Evolutionary conservation across 306 rosid genomes (phyloP).

Genomic region (Rubus idaeus): DNA sequence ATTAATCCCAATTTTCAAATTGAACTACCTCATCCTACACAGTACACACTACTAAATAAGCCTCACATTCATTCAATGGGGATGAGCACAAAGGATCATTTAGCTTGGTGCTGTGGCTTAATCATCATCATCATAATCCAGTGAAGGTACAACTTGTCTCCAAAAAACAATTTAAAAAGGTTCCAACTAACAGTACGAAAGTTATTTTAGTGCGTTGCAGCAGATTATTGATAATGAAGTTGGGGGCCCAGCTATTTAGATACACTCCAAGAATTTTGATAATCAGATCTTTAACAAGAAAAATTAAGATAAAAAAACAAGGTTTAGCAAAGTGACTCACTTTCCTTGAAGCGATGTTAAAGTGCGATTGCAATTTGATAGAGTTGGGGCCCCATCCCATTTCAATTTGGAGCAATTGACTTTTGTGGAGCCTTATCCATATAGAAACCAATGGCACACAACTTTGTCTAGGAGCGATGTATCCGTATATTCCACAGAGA

Average conservation of each 20-base stretch:
- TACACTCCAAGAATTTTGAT: not conserved
- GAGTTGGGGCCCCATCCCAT: conserved; percentile 19
- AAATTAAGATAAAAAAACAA: not conserved
- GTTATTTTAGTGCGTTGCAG: conserved; percentile 21
- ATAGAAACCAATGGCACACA: not conserved
- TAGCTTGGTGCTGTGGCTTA: not conserved
- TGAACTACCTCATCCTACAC: too few species aligned
- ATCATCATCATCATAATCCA: not conserved
- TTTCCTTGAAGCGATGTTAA: conserved; percentile 12
- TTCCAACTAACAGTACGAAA: conserved; percentile 1
- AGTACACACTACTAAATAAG: too few species aligned
- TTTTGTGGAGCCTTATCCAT: conserved; percentile 44
- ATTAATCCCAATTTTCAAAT: too few species aligned
- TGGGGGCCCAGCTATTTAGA: not conserved
- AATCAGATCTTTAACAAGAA: not conserved
- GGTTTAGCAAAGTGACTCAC: not conserved
- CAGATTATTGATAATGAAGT: not conserved
- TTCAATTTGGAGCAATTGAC: conserved; percentile 26
- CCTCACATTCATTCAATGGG: not conserved
- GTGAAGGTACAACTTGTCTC: conserved; percentile 13
- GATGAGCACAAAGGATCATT: not conserved
- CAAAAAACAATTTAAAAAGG: not conserved
- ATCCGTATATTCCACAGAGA: not conserved
- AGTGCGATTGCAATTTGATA: conserved; percentile 11
- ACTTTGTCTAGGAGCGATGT: conserved; percentile 40